phyloP scores from a whole-genome alignment of 768 basidiomycete species.

The Xerocomellus amylosporus region DNA sequence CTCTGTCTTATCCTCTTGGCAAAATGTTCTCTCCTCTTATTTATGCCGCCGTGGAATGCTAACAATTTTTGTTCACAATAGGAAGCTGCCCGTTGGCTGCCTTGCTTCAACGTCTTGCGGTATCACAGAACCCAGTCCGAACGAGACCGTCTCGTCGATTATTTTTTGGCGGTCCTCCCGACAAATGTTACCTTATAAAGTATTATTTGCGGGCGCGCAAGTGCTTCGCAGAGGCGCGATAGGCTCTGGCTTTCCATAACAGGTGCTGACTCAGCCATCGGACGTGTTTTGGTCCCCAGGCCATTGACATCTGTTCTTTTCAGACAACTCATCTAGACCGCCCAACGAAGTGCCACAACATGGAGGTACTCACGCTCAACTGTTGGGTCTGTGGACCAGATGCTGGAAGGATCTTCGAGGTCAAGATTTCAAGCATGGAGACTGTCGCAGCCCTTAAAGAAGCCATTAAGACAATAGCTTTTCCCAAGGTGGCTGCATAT shows the following conservation, averaged over 20 bases:
- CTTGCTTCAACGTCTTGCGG: slow-evolving; percentile 50
- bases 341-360: too few relatives aligned
- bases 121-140: slow-evolving; percentile 59
- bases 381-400: background rate
- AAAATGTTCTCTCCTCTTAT: slow-evolving; percentile 36
- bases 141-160: slow-evolving; percentile 49
- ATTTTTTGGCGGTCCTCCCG: too few relatives aligned
- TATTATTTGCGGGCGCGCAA: too few relatives aligned
- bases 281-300: too few relatives aligned
- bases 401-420: background rate
- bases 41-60: background rate
- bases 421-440: slow-evolving; percentile 2
- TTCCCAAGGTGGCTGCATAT: background rate
- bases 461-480: background rate
- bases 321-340: too few relatives aligned
- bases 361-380: too few relatives aligned
- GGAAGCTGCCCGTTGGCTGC: slow-evolving; percentile 56
- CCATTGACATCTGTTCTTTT: too few relatives aligned
- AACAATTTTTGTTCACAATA: slow-evolving; percentile 16
- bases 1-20: slow-evolving; percentile 62
- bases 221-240: too few relatives aligned
- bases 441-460: background rate
- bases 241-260: too few relatives aligned
- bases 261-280: too few relatives aligned
- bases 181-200: too few relatives aligned